phyloP scores from a whole-genome alignment of 1,139 yeast species.

The Eremothecium cymbalariae region DNA sequence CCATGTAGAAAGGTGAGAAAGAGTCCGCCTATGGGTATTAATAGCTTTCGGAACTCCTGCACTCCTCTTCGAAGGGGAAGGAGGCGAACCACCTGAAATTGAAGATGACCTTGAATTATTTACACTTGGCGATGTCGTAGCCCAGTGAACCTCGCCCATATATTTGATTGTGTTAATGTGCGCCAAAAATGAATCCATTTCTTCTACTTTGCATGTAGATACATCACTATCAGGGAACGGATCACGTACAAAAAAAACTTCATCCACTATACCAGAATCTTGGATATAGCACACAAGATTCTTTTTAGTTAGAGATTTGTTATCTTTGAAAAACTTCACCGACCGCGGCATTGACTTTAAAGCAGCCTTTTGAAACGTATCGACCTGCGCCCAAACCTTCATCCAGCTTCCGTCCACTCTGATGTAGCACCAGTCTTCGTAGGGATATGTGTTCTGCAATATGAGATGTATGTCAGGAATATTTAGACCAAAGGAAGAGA shows the following conservation, averaged over 20 bases:
- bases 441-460: conserved; percentile 23
- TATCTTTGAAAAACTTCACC: conserved; percentile 27
- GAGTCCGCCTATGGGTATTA: too few relatives aligned
- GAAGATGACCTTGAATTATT: too few relatives aligned
- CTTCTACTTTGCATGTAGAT: background rate
- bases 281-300: conserved; percentile 24
- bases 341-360: conserved; percentile 21
- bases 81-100: too few relatives aligned
- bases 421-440: conserved; percentile 32
- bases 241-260: conserved; percentile 22
- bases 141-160: conserved; percentile 11
- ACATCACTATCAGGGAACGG: conserved; percentile 3
- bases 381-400: conserved; percentile 30
- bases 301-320: conserved; percentile 19
- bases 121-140: too few relatives aligned
- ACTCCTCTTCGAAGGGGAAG: too few relatives aligned
- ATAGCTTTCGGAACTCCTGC: too few relatives aligned
- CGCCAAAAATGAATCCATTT: conserved; percentile 8
- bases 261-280: conserved; percentile 24
- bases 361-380: conserved; percentile 17
- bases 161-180: conserved; percentile 9
- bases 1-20: too few relatives aligned
- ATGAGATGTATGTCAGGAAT: conserved; percentile 28
- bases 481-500: conserved; percentile 23
- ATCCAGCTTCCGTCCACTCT: conserved; percentile 27